These are phyloP conservation scores for Trichoderma asperellum DNA, from an alignment of 2,329 filamentous ascomycete species.

Conservation along the genomic window DNA sequence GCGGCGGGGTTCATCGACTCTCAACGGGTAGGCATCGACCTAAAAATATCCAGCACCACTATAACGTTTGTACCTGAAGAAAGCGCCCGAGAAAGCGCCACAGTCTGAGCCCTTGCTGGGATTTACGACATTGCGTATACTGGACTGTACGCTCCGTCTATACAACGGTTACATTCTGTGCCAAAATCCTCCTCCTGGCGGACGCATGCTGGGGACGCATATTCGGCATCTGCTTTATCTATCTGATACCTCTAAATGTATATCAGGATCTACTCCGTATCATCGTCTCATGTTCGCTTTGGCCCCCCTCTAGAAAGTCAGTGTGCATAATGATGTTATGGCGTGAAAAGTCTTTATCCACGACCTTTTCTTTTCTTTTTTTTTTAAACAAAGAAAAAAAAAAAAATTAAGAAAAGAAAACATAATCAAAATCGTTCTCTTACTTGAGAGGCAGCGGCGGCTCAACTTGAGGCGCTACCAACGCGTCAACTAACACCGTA, in stretches of 20 bases:
- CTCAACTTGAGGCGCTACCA: not conserved
- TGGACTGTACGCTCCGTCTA: not conserved
- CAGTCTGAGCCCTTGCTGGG: not conserved
- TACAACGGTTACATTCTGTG: not conserved
- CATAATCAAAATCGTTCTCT: not conserved
- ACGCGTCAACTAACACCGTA: not conserved
- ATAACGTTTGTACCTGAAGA: not conserved
- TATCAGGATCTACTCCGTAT: not conserved
- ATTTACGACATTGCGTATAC: not conserved
- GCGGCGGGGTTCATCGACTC: not conserved
- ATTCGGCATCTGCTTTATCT: not conserved
- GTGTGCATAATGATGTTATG: not conserved
- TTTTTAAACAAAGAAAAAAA: too few relatives aligned
- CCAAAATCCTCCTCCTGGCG: not conserved
- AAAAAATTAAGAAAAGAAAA: too few relatives aligned
- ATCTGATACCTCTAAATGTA: not conserved
- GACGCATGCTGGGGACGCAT: not conserved
- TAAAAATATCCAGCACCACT: not conserved
- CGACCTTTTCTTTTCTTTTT: not conserved
- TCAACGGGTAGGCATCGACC: not conserved
- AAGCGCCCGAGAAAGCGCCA: conserved; percentile 4
- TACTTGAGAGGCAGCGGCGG: too few relatives aligned
- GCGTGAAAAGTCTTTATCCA: not conserved
- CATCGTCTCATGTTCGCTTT: not conserved
- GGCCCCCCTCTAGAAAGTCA: not conserved